phyloP scores from a whole-genome alignment of 441 rosid species.

The Populus hybrid region DNA sequence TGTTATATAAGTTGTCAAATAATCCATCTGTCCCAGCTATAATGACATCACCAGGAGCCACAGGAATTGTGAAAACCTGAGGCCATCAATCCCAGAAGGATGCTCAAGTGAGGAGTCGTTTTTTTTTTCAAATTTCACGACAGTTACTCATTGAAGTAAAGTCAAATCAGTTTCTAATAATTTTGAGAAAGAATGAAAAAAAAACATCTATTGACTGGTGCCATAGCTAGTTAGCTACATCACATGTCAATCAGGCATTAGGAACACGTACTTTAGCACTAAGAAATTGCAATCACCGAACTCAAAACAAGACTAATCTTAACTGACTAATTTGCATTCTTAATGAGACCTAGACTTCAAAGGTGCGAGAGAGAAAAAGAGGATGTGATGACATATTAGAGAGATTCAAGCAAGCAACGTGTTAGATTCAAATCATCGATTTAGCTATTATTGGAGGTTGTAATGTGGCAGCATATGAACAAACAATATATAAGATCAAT shows the following conservation, averaged over 20 bases:
- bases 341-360: neutral
- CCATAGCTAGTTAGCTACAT: neutral
- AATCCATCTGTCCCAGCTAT: slow-evolving; percentile 94
- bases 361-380: neutral
- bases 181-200: too few relatives aligned
- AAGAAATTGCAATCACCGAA: neutral
- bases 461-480: neutral
- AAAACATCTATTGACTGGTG: too few relatives aligned
- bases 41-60: slow-evolving; percentile 68
- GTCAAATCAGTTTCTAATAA: neutral
- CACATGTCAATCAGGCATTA: neutral
- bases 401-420: neutral
- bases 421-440: neutral
- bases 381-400: neutral
- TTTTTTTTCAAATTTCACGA: neutral
- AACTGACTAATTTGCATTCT: neutral
- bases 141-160: neutral
- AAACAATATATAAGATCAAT: neutral
- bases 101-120: neutral
- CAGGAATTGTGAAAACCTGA: slow-evolving; percentile 78
- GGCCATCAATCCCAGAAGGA: slow-evolving; percentile 2
- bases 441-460: neutral
- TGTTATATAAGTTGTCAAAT: slow-evolving; percentile 83
- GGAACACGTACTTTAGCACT: neutral
- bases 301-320: neutral